phyloP scores from a whole-genome alignment of 805 yeast species.

The Yarrowia bubula region DNA sequence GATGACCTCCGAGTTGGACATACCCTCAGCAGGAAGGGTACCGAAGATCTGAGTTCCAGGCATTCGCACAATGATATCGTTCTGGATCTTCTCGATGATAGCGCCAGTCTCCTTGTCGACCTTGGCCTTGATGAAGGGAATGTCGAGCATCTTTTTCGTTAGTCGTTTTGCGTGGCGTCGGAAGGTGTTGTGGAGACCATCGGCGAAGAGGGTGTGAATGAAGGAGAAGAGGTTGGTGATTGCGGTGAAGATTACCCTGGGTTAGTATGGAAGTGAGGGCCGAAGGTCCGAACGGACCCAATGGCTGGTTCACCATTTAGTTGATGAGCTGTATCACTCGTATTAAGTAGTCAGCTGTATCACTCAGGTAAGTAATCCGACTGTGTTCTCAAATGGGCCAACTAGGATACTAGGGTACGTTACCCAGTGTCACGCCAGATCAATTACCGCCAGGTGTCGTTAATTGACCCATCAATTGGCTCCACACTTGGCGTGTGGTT shows the following conservation, averaged over 20 bases:
- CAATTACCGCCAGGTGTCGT: no score
- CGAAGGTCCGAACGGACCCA: no score
- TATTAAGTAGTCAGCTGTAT: no score
- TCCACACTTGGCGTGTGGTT: no score
- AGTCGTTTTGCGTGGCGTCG: not conserved
- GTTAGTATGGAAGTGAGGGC: not conserved
- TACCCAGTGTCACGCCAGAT: no score
- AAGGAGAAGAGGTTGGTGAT: not conserved
- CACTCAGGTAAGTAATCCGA: no score
- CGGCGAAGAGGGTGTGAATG: not conserved
- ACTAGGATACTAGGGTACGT: no score
- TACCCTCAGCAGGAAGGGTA: slow-evolving; percentile 59
- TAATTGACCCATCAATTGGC: no score
- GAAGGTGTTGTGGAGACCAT: not conserved
- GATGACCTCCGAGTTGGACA: slow-evolving; percentile 48
- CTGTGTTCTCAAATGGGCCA: no score
- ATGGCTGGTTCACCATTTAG: no score
- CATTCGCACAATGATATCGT: slow-evolving; percentile 56
- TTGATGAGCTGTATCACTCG: no score
- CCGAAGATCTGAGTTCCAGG: slow-evolving; percentile 36
- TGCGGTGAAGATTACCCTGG: not conserved
- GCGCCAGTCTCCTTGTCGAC: slow-evolving; percentile 60
- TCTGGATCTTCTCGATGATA: slow-evolving; percentile 52
- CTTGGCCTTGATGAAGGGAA: slow-evolving; percentile 55
- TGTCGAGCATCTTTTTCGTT: not conserved